These are phyloP conservation scores for Pisolithus orientalis DNA, from an alignment of 768 basidiomycete species.

Conservation along the genomic window DNA sequence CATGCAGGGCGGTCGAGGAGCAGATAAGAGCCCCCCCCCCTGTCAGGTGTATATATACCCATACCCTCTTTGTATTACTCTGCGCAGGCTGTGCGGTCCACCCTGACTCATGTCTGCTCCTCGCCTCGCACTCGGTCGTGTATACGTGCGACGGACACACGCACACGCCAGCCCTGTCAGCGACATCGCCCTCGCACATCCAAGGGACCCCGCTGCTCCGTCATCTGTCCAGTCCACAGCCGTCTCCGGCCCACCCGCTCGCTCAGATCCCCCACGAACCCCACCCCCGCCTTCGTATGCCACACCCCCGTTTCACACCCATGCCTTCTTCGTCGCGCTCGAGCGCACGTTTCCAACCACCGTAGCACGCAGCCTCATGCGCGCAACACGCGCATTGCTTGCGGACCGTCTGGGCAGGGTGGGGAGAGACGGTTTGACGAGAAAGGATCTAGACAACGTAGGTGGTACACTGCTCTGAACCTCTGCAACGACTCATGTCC, in stretches of 20 bases:
- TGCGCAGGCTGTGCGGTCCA: background rate
- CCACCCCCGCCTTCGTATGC: conserved; percentile 38
- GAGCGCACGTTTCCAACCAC: conserved; percentile 70
- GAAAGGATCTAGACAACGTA: conserved; percentile 81
- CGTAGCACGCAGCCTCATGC: conserved; percentile 76
- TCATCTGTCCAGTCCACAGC: conserved; percentile 2
- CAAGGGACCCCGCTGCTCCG: conserved; percentile 7
- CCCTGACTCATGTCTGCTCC: background rate
- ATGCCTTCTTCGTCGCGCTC: conserved; percentile 65
- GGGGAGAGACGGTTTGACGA: conserved; percentile 60
- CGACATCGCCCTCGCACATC: conserved; percentile 9
- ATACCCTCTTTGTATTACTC: too few relatives aligned
- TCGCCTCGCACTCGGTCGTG: background rate
- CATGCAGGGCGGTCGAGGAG: conserved; percentile 6
- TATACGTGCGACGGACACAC: background rate
- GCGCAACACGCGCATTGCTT: conserved; percentile 72
- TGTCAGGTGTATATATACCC: too few relatives aligned
- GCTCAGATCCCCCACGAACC: background rate
- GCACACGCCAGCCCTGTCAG: conserved; percentile 1
- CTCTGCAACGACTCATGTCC: background rate
- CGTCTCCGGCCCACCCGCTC: conserved; percentile 8
- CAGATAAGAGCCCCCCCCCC: background rate
- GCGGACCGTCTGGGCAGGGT: conserved; percentile 72
- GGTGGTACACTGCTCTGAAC: conserved; percentile 19
- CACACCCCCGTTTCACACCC: conserved; percentile 78